phyloP scores from a whole-genome alignment of 257 asterid species.

The Linaria vulgaris region DNA sequence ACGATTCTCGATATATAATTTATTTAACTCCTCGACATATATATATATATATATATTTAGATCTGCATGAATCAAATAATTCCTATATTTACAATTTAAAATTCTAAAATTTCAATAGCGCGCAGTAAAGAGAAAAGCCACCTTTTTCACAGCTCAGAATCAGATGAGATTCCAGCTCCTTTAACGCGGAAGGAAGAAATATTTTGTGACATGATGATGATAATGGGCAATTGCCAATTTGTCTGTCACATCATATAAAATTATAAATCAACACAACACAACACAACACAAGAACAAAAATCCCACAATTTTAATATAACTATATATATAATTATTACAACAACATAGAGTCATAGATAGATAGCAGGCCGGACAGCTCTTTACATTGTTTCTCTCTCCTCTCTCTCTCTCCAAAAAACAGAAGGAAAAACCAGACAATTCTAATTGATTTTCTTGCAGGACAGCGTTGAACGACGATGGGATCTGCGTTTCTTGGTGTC shows the following conservation, averaged over 20 bases:
- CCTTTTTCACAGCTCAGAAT: conserved; percentile 41
- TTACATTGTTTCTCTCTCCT: conserved; percentile 27
- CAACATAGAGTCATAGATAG: conserved; percentile 24
- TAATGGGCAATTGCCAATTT: conserved; percentile 24
- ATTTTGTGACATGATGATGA: background rate
- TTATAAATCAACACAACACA: conserved; percentile 22
- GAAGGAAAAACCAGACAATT: conserved; percentile 34
- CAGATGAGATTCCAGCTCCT: conserved; percentile 34
- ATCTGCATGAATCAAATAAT: no score
- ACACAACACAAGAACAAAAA: conserved; percentile 19
- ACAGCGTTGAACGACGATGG: conserved; percentile 40
- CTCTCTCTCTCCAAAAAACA: conserved; percentile 27
- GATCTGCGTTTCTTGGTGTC: conserved; percentile 62
- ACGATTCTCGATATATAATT: no score
- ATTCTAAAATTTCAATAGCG: background rate
- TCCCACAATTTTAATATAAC: background rate
- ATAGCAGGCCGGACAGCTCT: conserved; percentile 28
- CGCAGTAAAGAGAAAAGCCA: conserved; percentile 16
- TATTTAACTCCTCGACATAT: no score
- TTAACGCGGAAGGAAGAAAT: background rate
- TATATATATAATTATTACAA: background rate
- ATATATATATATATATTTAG: no score
- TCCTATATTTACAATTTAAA: no score
- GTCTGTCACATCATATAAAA: conserved; percentile 32
- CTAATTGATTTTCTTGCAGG: conserved; percentile 33